Evolutionary conservation across 2,329 filamentous ascomycete species (phyloP).

Genomic region (Phialophora macrospora): DNA sequence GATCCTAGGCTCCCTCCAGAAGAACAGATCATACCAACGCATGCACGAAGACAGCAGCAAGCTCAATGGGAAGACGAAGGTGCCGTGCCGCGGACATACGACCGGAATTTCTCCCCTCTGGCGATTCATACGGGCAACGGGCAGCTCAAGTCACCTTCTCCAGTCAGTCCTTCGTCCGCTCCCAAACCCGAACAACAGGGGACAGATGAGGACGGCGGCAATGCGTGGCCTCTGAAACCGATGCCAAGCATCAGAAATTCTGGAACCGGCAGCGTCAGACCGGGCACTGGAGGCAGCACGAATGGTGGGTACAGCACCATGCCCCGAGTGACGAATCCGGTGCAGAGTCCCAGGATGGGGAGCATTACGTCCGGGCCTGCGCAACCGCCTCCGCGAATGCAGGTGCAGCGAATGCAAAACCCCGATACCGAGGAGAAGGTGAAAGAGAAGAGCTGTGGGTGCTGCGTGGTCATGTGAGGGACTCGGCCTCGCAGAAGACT

Average conservation of each 20-base stretch:
- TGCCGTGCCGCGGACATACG: constrained; percentile 81
- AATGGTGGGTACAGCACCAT: constrained; percentile 56
- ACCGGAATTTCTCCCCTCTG: constrained; percentile 83
- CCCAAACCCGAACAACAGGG: constrained; percentile 24
- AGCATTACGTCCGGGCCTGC: constrained; percentile 41
- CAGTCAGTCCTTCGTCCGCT: constrained; percentile 24
- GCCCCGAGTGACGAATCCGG: constrained; percentile 51
- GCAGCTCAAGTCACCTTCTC: constrained; percentile 28
- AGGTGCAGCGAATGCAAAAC: constrained; percentile 52
- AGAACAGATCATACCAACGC: constrained; percentile 92
- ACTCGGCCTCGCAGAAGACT: not conserved
- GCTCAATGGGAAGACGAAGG: constrained; percentile 95
- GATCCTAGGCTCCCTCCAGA: constrained; percentile 93
- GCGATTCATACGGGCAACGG: constrained; percentile 54
- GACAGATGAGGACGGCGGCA: constrained; percentile 24
- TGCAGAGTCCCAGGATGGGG: constrained; percentile 31
- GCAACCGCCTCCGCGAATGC: constrained; percentile 43
- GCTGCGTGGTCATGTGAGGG: constrained; percentile 75
- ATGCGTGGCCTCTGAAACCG: constrained; percentile 42
- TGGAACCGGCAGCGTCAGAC: constrained; percentile 40
- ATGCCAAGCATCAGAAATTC: constrained; percentile 37
- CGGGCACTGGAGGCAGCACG: constrained; percentile 51
- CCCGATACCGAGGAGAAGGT: constrained; percentile 61
- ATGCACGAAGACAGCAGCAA: constrained; percentile 87
- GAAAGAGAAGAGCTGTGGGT: constrained; percentile 67